A percentile compares a stretch with the other conserved stretches of the same genome.
Evolutionary conservation across 1,284 basidiomycete species (phyloP).

Genomic region (Wallemia hederae): DNA sequence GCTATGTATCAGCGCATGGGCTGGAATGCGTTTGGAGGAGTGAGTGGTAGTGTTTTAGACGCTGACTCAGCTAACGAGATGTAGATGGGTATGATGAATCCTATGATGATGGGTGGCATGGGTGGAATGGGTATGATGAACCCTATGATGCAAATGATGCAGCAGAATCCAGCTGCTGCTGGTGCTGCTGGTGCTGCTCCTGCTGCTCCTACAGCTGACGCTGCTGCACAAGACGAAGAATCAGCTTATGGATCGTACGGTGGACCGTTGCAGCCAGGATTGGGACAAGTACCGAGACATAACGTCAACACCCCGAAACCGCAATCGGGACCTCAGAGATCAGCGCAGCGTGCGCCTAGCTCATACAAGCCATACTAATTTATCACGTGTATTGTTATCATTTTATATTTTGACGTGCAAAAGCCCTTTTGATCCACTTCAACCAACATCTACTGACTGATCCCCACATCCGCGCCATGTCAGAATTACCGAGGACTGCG

Average conservation of each 20-base stretch:
- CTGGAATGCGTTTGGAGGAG: conserved; percentile 25
- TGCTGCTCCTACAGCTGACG: not conserved
- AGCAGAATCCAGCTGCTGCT: not conserved
- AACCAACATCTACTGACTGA: not conserved
- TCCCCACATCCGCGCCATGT: no score
- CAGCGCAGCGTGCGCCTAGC: not conserved
- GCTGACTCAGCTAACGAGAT: not conserved
- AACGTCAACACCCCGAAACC: not conserved
- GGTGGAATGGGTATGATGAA: conserved; percentile 7
- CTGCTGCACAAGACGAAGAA: not conserved
- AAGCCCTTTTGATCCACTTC: not conserved
- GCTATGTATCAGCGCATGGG: conserved; percentile 56
- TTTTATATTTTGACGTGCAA: not conserved
- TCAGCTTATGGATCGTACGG: not conserved
- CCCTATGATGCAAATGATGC: conserved; percentile 2
- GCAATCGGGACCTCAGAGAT: not conserved
- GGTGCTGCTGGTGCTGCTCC: no score
- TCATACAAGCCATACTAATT: not conserved
- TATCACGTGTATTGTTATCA: not conserved
- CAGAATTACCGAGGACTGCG: not conserved
- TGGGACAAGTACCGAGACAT: not conserved
- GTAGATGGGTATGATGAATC: not conserved
- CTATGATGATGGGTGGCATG: conserved; percentile 3
- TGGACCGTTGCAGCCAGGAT: not conserved
- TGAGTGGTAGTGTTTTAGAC: conserved; percentile 10